Evolutionary conservation across 805 yeast species (phyloP).

Genomic region (Candida morakotiae): DNA sequence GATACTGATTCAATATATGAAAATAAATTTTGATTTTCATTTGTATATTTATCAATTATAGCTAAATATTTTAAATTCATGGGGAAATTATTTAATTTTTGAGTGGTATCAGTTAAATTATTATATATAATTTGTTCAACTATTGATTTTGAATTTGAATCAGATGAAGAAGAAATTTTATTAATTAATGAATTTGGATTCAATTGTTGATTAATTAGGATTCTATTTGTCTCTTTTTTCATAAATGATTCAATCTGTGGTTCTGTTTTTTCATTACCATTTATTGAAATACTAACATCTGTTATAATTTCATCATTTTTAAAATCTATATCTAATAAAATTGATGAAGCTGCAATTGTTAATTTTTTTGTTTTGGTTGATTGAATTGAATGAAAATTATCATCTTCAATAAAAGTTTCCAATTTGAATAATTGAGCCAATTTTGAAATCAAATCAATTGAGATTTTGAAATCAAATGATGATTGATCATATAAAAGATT

Average conservation of each 20-base stretch:
- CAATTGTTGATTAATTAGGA: conserved; percentile 4
- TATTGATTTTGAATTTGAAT: conserved; percentile 7
- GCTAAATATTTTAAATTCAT: conserved; percentile 33
- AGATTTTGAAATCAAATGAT: conserved; percentile 24
- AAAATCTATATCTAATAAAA: conserved; percentile 38
- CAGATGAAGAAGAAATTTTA: no score
- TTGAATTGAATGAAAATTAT: conserved; percentile 8
- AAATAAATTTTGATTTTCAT: conserved; percentile 24
- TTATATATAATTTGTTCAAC: conserved; percentile 28
- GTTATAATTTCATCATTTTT: conserved; percentile 19
- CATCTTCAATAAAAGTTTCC: conserved; percentile 37
- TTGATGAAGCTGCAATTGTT: conserved; percentile 39
- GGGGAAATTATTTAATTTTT: conserved; percentile 27
- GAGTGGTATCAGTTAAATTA: conserved; percentile 16
- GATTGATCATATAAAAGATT: conserved; percentile 29
- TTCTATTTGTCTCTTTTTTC: background rate
- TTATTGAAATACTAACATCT: conserved; percentile 31
- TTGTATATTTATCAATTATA: conserved; percentile 23
- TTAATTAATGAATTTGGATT: conserved; percentile 18
- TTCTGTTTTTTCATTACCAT: conserved; percentile 16
- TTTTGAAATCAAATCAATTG: conserved; percentile 35
- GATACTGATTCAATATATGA: conserved; percentile 27
- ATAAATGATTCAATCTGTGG: background rate
- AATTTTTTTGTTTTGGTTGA: conserved; percentile 22
- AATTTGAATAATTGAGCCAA: conserved; percentile 37